Evolutionary conservation across 2,329 filamentous ascomycete genomes (phyloP), one percentile per base, ranked within the genome.

Genomic region (Alternaria burnsii): DNA sequence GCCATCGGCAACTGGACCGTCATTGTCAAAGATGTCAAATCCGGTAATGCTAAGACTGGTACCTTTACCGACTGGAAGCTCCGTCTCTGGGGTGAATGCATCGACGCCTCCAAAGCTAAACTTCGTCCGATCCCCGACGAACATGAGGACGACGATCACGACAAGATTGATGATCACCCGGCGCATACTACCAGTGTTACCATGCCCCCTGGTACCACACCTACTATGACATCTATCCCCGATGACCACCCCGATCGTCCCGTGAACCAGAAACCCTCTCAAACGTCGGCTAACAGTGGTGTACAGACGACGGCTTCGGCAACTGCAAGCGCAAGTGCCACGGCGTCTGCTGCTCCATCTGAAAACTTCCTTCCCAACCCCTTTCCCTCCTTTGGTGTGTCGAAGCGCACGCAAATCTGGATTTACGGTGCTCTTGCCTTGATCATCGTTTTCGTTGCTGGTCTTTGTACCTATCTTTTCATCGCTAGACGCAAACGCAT

Each of bases 1-100:
- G 94, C 93, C 60, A 79, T 94, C 58, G 95, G 95, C 53, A 94
- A 87, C 22, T 99, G 95, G 95, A 97, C 91, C 0, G 85, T 99
- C 40, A 83, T 97, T 52, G 88, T 98, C 72, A 95, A 93, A 71
- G 95, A 99, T 76, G 91, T 90, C 20, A 83, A 87, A 18, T 50
- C 68, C 26, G 85, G 90, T 61, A 97, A 99, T 75, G 85, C 90
- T 5, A 83, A 90, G 77, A 88, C 83, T 6, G 95, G 95, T 66
- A 89, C 83, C 10, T 96, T 98, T 71, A 85, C 89, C 47, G 94
- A 99, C 80, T 99, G 94, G 93, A 91, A 92, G 71, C 84, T 99
- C 59, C 96, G 94, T 76, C 86, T 99, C 4, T 99, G 93, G 93
- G 95, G 95, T 63, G 94, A 97, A 78, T 85, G 87, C 61, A 91